Conservation (phyloP, 2,329 filamentous ascomycete genomes). For the Penicillium expansum region DNA sequence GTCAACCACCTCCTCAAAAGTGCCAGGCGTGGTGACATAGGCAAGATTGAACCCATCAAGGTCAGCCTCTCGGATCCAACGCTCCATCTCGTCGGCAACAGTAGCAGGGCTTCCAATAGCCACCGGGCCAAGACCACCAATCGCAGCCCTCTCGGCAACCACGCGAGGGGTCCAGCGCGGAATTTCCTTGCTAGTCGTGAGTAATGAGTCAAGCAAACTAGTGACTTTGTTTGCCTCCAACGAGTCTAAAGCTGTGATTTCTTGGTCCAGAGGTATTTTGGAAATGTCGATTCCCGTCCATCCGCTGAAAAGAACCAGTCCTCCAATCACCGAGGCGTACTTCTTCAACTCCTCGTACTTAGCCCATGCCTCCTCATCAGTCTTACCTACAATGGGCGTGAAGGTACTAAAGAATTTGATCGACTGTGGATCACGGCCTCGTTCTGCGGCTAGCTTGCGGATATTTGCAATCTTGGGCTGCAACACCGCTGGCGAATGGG, state of each 20-base stretch:
- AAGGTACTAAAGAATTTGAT: constrained; percentile 58
- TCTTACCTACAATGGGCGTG: constrained; percentile 51
- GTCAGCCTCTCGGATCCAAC: constrained; percentile 46
- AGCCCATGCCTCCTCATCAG: constrained; percentile 52
- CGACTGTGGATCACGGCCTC: constrained; percentile 55
- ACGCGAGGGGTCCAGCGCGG: constrained; percentile 48
- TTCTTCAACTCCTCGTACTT: constrained; percentile 54
- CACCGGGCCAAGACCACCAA: constrained; percentile 52
- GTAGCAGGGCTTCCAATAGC: constrained; percentile 46
- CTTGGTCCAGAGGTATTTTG: constrained; percentile 57
- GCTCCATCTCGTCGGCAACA: constrained; percentile 50
- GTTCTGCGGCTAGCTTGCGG: constrained; percentile 49
- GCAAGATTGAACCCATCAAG: constrained; percentile 46
- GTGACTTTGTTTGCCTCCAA: constrained; percentile 53
- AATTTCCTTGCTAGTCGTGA: constrained; percentile 49
- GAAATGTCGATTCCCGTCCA: constrained; percentile 62
- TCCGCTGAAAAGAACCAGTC: constrained; percentile 55
- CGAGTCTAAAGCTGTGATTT: constrained; percentile 54
- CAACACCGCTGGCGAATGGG: constrained; percentile 51
- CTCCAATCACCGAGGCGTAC: constrained; percentile 55
- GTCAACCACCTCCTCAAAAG: constrained; percentile 53
- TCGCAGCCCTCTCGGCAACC: constrained; percentile 47
- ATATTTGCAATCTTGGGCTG: constrained; percentile 54
- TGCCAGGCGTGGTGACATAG: constrained; percentile 52
- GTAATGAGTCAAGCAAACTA: constrained; percentile 51